Evolutionary conservation across 2,329 filamentous ascomycete genomes (phyloP).

Genomic region (Colletotrichum australisinense): DNA sequence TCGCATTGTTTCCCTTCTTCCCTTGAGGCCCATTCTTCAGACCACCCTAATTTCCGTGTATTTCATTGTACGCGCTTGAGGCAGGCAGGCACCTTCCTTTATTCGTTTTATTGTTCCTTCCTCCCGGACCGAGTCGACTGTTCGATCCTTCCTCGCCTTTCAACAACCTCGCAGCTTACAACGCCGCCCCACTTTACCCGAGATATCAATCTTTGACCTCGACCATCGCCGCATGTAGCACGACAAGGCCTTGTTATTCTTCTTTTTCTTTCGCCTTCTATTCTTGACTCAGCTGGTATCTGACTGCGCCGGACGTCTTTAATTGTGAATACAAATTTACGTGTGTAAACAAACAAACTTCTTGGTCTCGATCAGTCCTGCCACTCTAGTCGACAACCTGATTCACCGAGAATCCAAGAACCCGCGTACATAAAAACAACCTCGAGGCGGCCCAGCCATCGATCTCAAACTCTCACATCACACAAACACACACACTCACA

Average conservation of each 20-base stretch:
- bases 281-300: slow-evolving; percentile 36
- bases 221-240: slow-evolving; percentile 17
- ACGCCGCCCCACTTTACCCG: neutral
- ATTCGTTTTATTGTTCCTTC: slow-evolving; percentile 18
- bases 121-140: slow-evolving; percentile 9
- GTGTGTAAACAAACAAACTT: neutral
- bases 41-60: slow-evolving; percentile 23
- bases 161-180: neutral
- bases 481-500: neutral
- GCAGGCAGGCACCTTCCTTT: slow-evolving; percentile 28
- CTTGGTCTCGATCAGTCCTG: neutral
- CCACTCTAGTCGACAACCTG: neutral
- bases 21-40: slow-evolving; percentile 25
- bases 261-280: slow-evolving; percentile 18
- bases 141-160: slow-evolving; percentile 16
- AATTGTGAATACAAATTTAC: slow-evolving; percentile 11
- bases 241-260: slow-evolving; percentile 4
- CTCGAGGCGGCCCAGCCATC: neutral
- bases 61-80: slow-evolving; percentile 23
- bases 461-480: neutral
- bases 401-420: neutral
- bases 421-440: neutral
- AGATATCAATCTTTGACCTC: neutral
- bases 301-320: slow-evolving; percentile 31
- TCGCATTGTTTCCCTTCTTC: slow-evolving; percentile 31